A percentile compares a stretch with the other conserved stretches of the same genome.
phyloP scores from a whole-genome alignment of 305 asterid genomes.

The Fraxinus angustifolia region DNA sequence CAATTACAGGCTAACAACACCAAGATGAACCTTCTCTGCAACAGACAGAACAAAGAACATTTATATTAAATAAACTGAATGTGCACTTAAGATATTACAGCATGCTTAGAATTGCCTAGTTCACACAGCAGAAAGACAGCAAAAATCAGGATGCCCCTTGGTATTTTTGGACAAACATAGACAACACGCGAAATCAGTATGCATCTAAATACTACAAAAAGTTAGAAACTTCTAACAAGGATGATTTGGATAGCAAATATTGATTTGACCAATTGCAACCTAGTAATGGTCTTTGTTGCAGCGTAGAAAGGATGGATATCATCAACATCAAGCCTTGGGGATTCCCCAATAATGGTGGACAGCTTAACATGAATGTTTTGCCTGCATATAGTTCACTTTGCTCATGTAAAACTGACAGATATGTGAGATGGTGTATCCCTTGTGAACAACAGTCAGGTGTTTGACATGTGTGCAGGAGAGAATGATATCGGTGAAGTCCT shows the following conservation, averaged over 20 bases:
- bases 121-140: background rate
- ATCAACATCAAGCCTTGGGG: constrained; percentile 82
- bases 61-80: background rate
- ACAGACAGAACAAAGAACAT: constrained; percentile 2
- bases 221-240: background rate
- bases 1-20: background rate
- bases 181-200: background rate
- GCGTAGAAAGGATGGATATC: constrained; percentile 90
- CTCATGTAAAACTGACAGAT: constrained; percentile 88
- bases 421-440: constrained; percentile 82
- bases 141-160: background rate
- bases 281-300: constrained; percentile 87
- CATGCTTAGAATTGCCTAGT: background rate
- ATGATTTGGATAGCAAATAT: constrained; percentile 18
- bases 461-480: constrained; percentile 82
- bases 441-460: constrained; percentile 90
- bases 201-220: background rate
- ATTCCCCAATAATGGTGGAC: constrained; percentile 76
- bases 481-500: constrained; percentile 76
- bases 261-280: constrained; percentile 89
- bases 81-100: background rate
- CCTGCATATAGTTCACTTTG: constrained; percentile 65
- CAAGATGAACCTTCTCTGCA: constrained; percentile 22
- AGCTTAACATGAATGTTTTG: constrained; percentile 73
- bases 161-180: background rate